Percentiles rank a stretch among this genome's conserved stretches.
phyloP scores from a whole-genome alignment of 768 basidiomycete genomes.

The Inosperma sp. region DNA sequence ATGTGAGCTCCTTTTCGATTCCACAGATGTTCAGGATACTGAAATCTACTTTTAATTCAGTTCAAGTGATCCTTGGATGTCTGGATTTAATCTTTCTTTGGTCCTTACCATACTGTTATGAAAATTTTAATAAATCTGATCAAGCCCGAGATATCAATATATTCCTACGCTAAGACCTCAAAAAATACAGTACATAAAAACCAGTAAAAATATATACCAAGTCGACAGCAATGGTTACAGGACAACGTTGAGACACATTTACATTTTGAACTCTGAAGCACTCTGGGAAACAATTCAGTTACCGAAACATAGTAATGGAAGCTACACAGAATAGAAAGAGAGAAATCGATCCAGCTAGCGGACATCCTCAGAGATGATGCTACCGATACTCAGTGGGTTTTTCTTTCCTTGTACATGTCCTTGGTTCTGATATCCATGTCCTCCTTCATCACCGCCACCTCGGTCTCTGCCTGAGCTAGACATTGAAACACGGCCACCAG shows the following conservation, averaged over 20 bases:
- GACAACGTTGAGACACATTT: not conserved
- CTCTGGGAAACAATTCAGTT: not conserved
- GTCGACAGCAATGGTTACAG: not conserved
- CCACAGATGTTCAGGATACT: not conserved
- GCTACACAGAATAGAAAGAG: not conserved
- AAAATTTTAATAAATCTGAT: no score
- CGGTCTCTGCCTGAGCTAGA: not conserved
- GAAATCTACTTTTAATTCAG: not conserved
- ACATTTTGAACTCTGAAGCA: not conserved
- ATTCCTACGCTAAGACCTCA: no score
- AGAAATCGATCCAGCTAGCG: conserved; percentile 8
- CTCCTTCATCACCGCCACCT: conserved; percentile 12
- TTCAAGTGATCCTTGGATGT: no score
- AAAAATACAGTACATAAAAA: no score
- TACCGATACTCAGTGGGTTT: conserved; percentile 65
- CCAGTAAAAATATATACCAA: no score
- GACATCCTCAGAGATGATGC: conserved; percentile 58
- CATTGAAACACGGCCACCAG: conserved; percentile 17
- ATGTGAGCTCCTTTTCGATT: conserved; percentile 56
- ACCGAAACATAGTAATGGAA: not conserved
- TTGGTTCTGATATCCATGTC: conserved; percentile 18
- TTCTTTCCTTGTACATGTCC: conserved; percentile 41
- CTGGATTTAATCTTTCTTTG: no score
- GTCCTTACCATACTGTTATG: no score
- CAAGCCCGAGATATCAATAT: no score